A percentile compares a stretch with the other conserved stretches of the same genome.
Conservation (phyloP, 345 rosid genomes). For the Linum tenue region DNA sequence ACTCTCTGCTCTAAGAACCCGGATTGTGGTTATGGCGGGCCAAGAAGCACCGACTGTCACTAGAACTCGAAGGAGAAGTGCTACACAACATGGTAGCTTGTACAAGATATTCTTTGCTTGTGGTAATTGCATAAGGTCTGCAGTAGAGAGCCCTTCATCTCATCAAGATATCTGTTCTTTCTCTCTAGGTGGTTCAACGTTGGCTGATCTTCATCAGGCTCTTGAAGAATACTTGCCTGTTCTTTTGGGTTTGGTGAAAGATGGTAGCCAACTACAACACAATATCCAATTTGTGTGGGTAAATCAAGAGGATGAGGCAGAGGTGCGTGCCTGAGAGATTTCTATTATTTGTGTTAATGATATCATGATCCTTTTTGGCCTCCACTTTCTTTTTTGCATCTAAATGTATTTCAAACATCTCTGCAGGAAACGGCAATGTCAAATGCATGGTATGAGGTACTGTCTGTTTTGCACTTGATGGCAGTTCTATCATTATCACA, state of each 20-base stretch:
- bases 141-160: constrained; percentile 8
- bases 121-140: not conserved
- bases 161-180: constrained; percentile 15
- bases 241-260: constrained; percentile 79
- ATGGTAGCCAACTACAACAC: constrained; percentile 70
- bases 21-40: constrained; percentile 92
- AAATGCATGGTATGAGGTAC: constrained; percentile 91
- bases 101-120: constrained; percentile 2
- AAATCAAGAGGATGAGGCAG: constrained; percentile 90
- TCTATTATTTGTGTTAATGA: not conserved
- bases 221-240: constrained; percentile 95
- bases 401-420: constrained; percentile 11
- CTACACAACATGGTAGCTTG: constrained; percentile 84
- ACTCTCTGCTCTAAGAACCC: constrained; percentile 77
- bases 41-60: constrained; percentile 96
- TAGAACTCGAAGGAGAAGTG: constrained; percentile 79
- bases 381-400: constrained; percentile 4
- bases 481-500: constrained; percentile 83
- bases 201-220: constrained; percentile 92
- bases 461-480: constrained; percentile 96
- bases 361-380: not conserved
- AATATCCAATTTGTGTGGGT: constrained; percentile 83
- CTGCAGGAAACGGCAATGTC: constrained; percentile 81
- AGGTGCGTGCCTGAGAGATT: constrained; percentile 36
- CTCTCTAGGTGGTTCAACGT: constrained; percentile 75